Percentiles rank a stretch among this genome's conserved stretches.
Evolutionary conservation across 176 grass and related monocot genomes (phyloP).

Genomic region (Phoenix roebelenii): DNA sequence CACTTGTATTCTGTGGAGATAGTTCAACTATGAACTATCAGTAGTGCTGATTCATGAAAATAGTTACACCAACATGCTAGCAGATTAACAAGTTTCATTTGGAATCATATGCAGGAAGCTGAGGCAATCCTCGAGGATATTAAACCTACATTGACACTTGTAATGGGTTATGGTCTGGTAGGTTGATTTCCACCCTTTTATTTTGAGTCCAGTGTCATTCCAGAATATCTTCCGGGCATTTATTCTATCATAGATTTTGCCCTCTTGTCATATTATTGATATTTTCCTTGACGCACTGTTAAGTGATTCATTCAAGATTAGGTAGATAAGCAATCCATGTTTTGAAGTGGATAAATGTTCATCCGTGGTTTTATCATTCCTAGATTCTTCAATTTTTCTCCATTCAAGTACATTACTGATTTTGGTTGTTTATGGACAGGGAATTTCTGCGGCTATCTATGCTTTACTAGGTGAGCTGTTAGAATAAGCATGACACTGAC

Average conservation of each 20-base stretch:
- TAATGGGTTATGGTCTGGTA: constrained; percentile 64
- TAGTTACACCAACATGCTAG: no score
- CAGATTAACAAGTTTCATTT: constrained; percentile 18
- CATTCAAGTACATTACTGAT: constrained; percentile 16
- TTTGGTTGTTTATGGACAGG: constrained; percentile 38
- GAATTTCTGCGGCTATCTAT: constrained; percentile 54
- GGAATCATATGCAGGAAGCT: constrained; percentile 48
- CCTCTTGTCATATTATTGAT: no score
- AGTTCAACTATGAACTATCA: no score
- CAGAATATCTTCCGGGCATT: background rate
- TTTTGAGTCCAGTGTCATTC: background rate
- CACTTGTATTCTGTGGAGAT: no score
- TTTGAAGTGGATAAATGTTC: no score
- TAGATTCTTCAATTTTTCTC: constrained; percentile 4
- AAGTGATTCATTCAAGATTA: no score
- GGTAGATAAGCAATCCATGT: no score
- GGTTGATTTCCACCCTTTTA: constrained; percentile 1
- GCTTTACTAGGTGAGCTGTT: constrained; percentile 65
- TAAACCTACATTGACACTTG: constrained; percentile 68
- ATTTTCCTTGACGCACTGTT: no score
- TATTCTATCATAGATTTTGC: background rate
- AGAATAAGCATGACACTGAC: background rate
- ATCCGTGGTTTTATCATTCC: no score
- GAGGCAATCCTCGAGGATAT: constrained; percentile 84
- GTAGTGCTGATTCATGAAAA: no score